Conservation (phyloP, 1,284 basidiomycete genomes). For the Puccinia novopanici region DNA sequence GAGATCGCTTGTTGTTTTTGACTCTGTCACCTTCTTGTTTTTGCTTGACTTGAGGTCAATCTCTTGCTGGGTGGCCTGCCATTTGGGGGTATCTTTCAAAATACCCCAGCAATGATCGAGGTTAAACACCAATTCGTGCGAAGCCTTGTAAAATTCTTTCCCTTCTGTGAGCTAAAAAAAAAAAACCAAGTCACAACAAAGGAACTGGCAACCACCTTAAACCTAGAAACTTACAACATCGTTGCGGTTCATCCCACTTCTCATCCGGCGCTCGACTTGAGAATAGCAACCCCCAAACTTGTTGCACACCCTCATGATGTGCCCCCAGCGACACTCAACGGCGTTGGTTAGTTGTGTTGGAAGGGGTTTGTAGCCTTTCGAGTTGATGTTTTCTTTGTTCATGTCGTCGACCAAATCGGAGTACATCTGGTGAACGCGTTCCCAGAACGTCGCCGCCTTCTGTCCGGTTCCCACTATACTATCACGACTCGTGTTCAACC, state of each 20-base stretch:
- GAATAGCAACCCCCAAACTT: slow-evolving; percentile 7
- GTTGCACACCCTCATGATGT: background rate
- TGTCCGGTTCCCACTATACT: background rate
- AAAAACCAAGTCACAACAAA: background rate
- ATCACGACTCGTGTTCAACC: background rate
- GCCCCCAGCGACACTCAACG: slow-evolving; percentile 9
- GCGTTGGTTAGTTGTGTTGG: background rate
- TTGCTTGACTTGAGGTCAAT: background rate
- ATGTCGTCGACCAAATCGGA: background rate
- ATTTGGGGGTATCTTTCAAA: slow-evolving; percentile 5
- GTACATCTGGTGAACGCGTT: background rate
- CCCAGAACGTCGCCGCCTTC: background rate
- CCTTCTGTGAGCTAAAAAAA: background rate
- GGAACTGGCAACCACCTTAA: background rate
- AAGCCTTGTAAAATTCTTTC: background rate
- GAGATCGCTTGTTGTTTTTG: background rate
- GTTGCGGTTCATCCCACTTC: background rate
- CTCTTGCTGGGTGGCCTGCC: slow-evolving; percentile 12
- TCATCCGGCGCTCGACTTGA: background rate
- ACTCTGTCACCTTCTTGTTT: background rate
- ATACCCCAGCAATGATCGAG: slow-evolving; percentile 11
- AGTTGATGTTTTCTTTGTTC: background rate
- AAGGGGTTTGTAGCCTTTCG: background rate
- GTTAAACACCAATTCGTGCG: background rate
- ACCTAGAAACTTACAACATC: background rate